Conservation (phyloP, 306 rosid genomes). For the Quercus wislizeni region DNA sequence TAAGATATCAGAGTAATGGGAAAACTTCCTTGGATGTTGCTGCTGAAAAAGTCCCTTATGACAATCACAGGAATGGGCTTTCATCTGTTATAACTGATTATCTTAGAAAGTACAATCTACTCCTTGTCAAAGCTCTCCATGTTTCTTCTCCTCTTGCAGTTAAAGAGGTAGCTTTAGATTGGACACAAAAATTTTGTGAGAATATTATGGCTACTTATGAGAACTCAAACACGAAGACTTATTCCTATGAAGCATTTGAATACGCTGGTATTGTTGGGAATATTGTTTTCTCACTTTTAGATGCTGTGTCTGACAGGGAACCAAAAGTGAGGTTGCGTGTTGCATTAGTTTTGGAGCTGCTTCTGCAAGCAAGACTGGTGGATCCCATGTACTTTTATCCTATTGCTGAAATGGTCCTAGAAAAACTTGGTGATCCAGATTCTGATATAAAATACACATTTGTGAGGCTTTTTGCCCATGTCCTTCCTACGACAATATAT, state of each 20-base stretch:
- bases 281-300: slow-evolving; percentile 63
- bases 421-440: slow-evolving; percentile 90
- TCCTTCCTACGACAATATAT: slow-evolving; percentile 77
- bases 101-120: slow-evolving; percentile 52
- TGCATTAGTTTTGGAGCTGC: slow-evolving; percentile 69
- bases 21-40: slow-evolving; percentile 30
- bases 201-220: slow-evolving; percentile 50
- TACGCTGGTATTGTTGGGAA: slow-evolving; percentile 49
- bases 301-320: slow-evolving; percentile 75
- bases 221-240: slow-evolving; percentile 31
- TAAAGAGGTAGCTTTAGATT: slow-evolving; percentile 63
- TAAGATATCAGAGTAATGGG: slow-evolving; percentile 33
- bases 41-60: slow-evolving; percentile 27
- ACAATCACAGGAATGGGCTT: slow-evolving; percentile 30
- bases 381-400: slow-evolving; percentile 69
- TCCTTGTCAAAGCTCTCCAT: slow-evolving; percentile 63
- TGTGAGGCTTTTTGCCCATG: slow-evolving; percentile 57
- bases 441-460: slow-evolving; percentile 60
- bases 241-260: slow-evolving; percentile 45
- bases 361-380: slow-evolving; percentile 78
- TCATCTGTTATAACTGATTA: slow-evolving; percentile 51
- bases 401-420: slow-evolving; percentile 71
- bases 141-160: slow-evolving; percentile 75
- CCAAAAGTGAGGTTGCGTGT: slow-evolving; percentile 76
- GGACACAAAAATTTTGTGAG: slow-evolving; percentile 72